Base-by-base conservation (phyloP, 345 rosid species). In the Lepidium aucheri region DNA sequence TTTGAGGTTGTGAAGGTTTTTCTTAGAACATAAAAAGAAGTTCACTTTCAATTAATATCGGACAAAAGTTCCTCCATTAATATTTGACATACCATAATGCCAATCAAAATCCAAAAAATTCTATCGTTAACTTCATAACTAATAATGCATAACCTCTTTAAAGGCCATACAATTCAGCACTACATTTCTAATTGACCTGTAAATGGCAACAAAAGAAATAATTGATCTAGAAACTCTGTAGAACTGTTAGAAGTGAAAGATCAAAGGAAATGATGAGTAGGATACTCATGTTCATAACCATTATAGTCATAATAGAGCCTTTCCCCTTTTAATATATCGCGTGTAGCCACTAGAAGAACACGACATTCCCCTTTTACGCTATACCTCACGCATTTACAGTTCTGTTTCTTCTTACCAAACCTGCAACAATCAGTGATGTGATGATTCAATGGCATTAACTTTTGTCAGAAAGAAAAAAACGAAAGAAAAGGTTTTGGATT, bases 221-320 rank as follows among this genome's bases (percentile, higher is more conserved):
- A 28, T 34, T 30, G 39, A 46, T 47, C 52, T 20, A 36, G 57
- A 63, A 43, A 63, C 64, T 38, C 63, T 72, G 32, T 20, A 34
- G 50, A 71, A 22, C 41, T 32, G 66, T 58, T 58, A 49, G 32
- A 22, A 33, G 20, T 41, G 36, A 40, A 10, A 32, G 43, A 38
- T 87, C 80, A 89, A 59, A 92, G 73, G 79, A 92, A 89, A 82
- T 87, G 87, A 43, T 92, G 87, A 53, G 98, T 92, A 8, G 98
- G 98, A 69, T 92, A 92, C 71, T 86, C 95, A 61, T 92, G 81
- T 82, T 89, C 96, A 67, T 87, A 81, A 62, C 96, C 98, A 76
- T 92, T 92, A 68, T 92, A 92, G 76, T 92, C 96, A 79, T 92
- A 92, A 63, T 92, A 92, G 33, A 92, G 92, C 74, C 92, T 85